Evolutionary conservation across 305 asterid species (phyloP).

Genomic region (Lippia alba): DNA sequence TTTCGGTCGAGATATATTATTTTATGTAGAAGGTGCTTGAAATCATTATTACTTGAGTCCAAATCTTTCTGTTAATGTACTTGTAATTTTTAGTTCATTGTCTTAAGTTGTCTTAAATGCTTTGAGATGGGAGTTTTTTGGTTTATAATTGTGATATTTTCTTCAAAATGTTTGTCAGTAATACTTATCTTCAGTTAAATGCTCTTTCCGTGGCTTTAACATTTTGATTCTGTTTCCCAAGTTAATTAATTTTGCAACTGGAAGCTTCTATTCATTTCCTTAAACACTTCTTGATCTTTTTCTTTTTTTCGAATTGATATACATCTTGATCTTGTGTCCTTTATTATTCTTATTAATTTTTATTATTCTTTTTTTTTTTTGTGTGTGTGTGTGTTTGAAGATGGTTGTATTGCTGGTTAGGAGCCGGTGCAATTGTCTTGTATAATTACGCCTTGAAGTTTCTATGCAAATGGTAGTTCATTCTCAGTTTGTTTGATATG

Average conservation of each 20-base stretch:
- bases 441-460: neutral
- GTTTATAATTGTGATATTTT: neutral
- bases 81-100: neutral
- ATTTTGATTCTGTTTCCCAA: neutral
- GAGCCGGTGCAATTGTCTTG: neutral
- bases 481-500: slow-evolving; percentile 32
- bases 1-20: neutral
- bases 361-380: too few relatives aligned
- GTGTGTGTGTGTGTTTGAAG: neutral
- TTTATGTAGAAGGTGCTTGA: neutral
- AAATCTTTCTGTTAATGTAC: slow-evolving; percentile 1
- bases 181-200: neutral
- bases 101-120: neutral
- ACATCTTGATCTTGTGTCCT: neutral
- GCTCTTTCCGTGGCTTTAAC: neutral
- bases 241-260: neutral
- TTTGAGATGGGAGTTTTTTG: neutral
- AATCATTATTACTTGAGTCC: neutral
- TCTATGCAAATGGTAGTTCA: slow-evolving; percentile 14
- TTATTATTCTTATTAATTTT: too few relatives aligned
- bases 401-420: neutral
- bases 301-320: too few relatives aligned
- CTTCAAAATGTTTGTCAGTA: neutral
- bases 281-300: neutral
- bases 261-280: slow-evolving; percentile 1